Evolutionary conservation across 2,329 filamentous ascomycete species (phyloP).

Genomic region (Claviceps spartinae): DNA sequence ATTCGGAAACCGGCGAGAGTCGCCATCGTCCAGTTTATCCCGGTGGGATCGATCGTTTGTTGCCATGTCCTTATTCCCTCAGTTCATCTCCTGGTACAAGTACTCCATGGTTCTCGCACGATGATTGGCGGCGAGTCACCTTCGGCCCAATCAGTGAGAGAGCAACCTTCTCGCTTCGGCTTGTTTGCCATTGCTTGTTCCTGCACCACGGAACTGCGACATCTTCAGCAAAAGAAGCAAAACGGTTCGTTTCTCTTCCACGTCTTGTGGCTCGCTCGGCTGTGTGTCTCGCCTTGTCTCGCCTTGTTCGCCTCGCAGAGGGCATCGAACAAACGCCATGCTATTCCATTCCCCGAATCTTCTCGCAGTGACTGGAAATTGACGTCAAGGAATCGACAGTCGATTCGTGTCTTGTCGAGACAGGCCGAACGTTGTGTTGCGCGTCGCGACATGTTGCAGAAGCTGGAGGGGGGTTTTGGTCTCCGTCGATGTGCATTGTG

Average conservation of each 20-base stretch:
- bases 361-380: too few relatives aligned
- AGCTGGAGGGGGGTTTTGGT: background rate
- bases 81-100: too few relatives aligned
- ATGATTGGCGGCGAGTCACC: constrained; percentile 2
- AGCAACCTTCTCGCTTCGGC: background rate
- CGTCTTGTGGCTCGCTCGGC: constrained; percentile 2
- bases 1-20: too few relatives aligned
- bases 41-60: too few relatives aligned
- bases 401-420: too few relatives aligned
- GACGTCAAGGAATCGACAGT: too few relatives aligned
- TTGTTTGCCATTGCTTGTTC: background rate
- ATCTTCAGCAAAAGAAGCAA: background rate
- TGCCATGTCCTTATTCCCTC: too few relatives aligned
- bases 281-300: constrained; percentile 7
- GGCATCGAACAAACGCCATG: too few relatives aligned
- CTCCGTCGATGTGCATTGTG: background rate
- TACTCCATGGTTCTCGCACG: constrained; percentile 1
- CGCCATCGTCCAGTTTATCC: too few relatives aligned
- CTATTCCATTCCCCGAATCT: too few relatives aligned
- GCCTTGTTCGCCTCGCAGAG: background rate
- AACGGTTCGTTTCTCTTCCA: background rate
- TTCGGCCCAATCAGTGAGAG: constrained; percentile 5
- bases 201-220: background rate
- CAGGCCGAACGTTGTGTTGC: too few relatives aligned
- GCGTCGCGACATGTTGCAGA: too few relatives aligned